Base-by-base conservation (phyloP, 2,329 filamentous ascomycete species). In the Scedosporium minutisporum region DNA sequence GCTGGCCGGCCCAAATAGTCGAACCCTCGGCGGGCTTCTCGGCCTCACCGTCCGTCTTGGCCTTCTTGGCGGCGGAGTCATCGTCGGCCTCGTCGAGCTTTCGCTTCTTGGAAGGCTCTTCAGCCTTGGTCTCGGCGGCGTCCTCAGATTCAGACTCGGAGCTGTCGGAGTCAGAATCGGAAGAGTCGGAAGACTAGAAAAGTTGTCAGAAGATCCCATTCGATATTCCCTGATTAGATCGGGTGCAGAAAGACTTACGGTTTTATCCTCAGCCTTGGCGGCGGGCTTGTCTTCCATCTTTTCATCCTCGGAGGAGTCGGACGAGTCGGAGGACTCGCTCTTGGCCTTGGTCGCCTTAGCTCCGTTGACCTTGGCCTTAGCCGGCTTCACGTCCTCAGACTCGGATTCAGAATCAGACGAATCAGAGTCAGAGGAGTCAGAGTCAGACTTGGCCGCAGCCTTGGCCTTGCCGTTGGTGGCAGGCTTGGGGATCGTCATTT, bases 1-100 rank as follows among this genome's bases (percentile, higher is more conserved):
- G 82, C 80, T 91, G 93, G 69, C 93, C 93, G 67, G 92, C 86
- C 76, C 96, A 97, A 62, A 97, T 86, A 70, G 92, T 96, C 67
- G 80, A 79, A 70, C 79, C 55, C 44, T 71, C 69, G 42, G 74
- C 65, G 46, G 65, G 74, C 64, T 80, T 74, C 64, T 74, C 79
- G 60, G 72, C 74, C 57, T 74, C 72, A 51, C 73, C 75, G 63
- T 86, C 83, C 42, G 80, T 82, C 82, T 89, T 89, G 72, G 78
- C 66, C 81, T 89, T 90, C 84, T 90, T 91, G 65, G 81, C 72
- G 16, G 78, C 76, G 42, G 82, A 75, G 61, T 77, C 74, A 63
- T 80, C 78, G 62, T 76, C 73, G 16, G 63, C 61, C 57, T 82
- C 78, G 67, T 81, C 80, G 63, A 75, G 75, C 75, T 80, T 76